Percentiles rank a stretch among this genome's conserved stretches.
Evolutionary conservation across 352 stramenopile species (phyloP).

Genomic region (Globisporangium cederbergense): DNA sequence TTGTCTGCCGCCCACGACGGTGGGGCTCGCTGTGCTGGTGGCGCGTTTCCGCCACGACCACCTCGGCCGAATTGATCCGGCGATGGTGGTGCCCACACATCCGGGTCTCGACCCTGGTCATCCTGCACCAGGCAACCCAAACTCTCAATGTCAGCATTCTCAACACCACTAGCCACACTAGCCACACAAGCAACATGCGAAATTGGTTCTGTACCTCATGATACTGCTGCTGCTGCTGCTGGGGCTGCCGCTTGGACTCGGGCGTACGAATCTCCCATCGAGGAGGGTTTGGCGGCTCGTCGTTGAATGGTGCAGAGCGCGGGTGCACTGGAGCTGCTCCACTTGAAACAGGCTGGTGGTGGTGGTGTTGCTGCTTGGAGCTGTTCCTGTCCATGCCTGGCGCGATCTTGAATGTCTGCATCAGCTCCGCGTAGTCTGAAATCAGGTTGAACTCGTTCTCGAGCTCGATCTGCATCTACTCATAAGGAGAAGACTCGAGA

Average conservation of each 20-base stretch:
- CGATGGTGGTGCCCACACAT: constrained; percentile 72
- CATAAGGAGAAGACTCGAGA: neutral
- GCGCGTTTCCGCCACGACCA: constrained; percentile 18
- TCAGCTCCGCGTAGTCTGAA: constrained; percentile 72
- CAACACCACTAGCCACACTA: neutral
- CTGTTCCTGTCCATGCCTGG: constrained; percentile 23
- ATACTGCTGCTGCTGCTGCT: constrained; percentile 14
- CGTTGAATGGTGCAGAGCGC: constrained; percentile 9
- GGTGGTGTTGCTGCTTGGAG: constrained; percentile 27
- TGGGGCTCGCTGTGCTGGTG: constrained; percentile 24
- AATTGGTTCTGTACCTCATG: neutral
- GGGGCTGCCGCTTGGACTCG: constrained; percentile 24
- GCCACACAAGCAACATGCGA: neutral
- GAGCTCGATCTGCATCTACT: constrained; percentile 77
- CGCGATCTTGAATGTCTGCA: constrained; percentile 59
- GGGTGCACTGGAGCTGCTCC: constrained; percentile 14
- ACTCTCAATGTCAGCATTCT: too few relatives aligned
- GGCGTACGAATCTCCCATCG: constrained; percentile 56
- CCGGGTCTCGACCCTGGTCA: constrained; percentile 39
- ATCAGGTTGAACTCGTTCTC: constrained; percentile 78
- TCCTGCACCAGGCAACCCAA: constrained; percentile 12
- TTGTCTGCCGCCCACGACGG: constrained; percentile 53
- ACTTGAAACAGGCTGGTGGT: neutral
- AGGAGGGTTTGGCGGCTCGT: constrained; percentile 27
- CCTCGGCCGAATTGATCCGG: constrained; percentile 40